A percentile compares a stretch with the other conserved stretches of the same genome.
Evolutionary conservation across 352 stramenopile genomes (phyloP).

Genomic region (Pythium monospermum): DNA sequence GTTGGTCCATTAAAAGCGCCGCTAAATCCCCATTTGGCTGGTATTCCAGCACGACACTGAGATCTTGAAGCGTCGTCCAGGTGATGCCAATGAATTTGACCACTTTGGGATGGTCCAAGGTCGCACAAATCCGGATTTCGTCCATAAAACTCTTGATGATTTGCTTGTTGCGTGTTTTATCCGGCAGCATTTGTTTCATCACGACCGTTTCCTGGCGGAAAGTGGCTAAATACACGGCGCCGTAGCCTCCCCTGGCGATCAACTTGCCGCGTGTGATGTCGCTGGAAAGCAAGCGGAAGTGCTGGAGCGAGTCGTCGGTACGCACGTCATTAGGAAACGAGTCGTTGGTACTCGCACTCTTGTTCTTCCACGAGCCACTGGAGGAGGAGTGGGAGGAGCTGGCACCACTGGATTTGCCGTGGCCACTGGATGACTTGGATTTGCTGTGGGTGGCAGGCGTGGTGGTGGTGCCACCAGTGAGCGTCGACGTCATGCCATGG

Average conservation of each 20-base stretch:
- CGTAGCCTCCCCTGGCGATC: constrained; percentile 54
- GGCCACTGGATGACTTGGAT: no score
- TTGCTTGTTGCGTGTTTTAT: constrained; percentile 19
- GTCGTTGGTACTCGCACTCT: neutral
- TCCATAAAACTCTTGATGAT: constrained; percentile 44
- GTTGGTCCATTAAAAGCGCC: constrained; percentile 25
- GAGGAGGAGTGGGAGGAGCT: no score
- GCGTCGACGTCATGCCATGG: neutral
- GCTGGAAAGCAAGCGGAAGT: constrained; percentile 39
- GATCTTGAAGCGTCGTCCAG: constrained; percentile 44
- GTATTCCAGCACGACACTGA: constrained; percentile 43
- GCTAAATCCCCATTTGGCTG: constrained; percentile 41
- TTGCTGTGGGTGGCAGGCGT: neutral
- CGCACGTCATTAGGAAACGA: constrained; percentile 42
- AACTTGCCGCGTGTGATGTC: constrained; percentile 38
- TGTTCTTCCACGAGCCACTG: neutral
- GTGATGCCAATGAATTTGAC: constrained; percentile 42
- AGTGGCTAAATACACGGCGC: constrained; percentile 45
- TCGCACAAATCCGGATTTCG: constrained; percentile 59
- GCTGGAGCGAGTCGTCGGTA: constrained; percentile 51
- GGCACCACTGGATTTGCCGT: no score
- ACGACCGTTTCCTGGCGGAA: constrained; percentile 30
- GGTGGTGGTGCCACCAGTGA: neutral
- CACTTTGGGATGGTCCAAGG: constrained; percentile 49
- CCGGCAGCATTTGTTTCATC: constrained; percentile 38